These are phyloP conservation scores for Ascochyta fabae DNA, from an alignment of 2,329 filamentous ascomycete species.

Conservation along the genomic window DNA sequence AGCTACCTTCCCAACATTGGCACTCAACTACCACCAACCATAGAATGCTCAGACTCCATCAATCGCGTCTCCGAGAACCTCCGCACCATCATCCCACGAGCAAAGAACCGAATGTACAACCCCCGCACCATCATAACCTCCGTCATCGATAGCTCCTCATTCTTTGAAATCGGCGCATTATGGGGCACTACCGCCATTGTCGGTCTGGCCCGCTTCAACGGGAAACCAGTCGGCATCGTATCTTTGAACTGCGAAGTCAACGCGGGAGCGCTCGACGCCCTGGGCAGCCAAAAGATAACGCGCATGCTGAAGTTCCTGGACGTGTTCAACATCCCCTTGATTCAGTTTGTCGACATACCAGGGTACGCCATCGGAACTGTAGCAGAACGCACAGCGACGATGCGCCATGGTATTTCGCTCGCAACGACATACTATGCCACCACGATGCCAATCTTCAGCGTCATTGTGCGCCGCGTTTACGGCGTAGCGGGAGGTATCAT, in stretches of 20 bases:
- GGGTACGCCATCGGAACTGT: constrained; percentile 69
- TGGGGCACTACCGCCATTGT: constrained; percentile 69
- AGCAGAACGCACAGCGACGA: constrained; percentile 67
- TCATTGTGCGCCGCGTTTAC: constrained; percentile 67
- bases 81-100: constrained; percentile 63
- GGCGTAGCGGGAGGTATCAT: constrained; percentile 71
- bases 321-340: constrained; percentile 68
- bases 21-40: constrained; percentile 59
- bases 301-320: constrained; percentile 68
- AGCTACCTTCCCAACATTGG: constrained; percentile 66
- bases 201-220: constrained; percentile 64
- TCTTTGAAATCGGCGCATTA: constrained; percentile 69
- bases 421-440: constrained; percentile 68
- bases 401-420: constrained; percentile 68
- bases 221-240: constrained; percentile 65
- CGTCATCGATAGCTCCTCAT: constrained; percentile 62
- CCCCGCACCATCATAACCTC: constrained; percentile 63
- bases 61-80: constrained; percentile 58
- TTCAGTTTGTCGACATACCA: constrained; percentile 69
- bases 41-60: constrained; percentile 57
- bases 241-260: constrained; percentile 66
- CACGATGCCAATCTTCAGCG: constrained; percentile 67
- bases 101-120: constrained; percentile 66
- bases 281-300: constrained; percentile 66
- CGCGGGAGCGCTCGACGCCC: constrained; percentile 66